These are phyloP conservation scores for Madurella mycetomatis DNA, from an alignment of 2,329 filamentous ascomycete genomes.

Conservation along the genomic window DNA sequence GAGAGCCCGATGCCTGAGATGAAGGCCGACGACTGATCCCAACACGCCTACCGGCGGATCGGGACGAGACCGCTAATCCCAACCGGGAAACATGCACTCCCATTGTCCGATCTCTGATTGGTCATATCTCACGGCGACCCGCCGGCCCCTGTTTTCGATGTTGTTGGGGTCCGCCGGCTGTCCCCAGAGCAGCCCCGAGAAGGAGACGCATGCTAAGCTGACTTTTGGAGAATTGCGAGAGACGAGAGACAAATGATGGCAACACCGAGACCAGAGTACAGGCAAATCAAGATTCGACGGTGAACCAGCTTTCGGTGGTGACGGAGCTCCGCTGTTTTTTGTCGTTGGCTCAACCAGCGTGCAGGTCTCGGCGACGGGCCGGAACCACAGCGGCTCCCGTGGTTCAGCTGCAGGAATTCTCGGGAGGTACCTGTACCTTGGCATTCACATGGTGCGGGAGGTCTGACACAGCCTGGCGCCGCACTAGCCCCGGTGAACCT, in stretches of 20 bases:
- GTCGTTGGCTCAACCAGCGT: neutral
- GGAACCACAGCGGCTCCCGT: slow-evolving; percentile 9
- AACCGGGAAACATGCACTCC: slow-evolving; percentile 14
- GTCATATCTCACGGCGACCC: neutral
- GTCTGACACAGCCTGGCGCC: slow-evolving; percentile 18
- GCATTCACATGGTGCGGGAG: slow-evolving; percentile 16
- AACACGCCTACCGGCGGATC: slow-evolving; percentile 16
- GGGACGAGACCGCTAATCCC: slow-evolving; percentile 18
- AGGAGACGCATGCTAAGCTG: neutral
- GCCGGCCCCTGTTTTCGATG: neutral
- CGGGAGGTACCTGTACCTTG: slow-evolving; percentile 5
- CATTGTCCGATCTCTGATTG: slow-evolving; percentile 15
- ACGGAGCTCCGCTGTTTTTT: neutral
- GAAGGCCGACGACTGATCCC: slow-evolving; percentile 11
- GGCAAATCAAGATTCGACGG: neutral
- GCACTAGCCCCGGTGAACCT: slow-evolving; percentile 3
- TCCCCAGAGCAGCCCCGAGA: neutral
- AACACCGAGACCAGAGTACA: neutral
- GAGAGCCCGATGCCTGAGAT: neutral
- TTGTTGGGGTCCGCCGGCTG: slow-evolving; percentile 3
- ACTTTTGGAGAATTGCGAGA: neutral
- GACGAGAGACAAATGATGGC: neutral
- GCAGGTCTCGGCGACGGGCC: slow-evolving; percentile 13
- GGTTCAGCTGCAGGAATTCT: neutral
- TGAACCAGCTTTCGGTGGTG: neutral